Percentiles rank a stretch among this genome's conserved stretches.
Evolutionary conservation across 768 basidiomycete genomes (phyloP).

Genomic region (Mrakia hoshinonis): DNA sequence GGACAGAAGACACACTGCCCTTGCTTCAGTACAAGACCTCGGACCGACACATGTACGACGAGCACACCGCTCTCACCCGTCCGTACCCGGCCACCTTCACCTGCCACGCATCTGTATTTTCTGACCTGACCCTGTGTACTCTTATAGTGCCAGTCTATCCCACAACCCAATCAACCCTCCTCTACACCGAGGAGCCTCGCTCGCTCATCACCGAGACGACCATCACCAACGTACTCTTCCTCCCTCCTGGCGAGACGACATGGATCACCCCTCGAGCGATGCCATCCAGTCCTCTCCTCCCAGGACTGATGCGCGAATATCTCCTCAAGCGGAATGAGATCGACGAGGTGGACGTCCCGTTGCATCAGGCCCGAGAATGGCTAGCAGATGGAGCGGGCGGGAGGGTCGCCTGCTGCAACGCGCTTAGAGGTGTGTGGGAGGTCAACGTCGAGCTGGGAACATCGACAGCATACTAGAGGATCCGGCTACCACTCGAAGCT

Average conservation of each 20-base stretch:
- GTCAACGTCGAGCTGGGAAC: neutral
- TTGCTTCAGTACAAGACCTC: slow-evolving; percentile 12
- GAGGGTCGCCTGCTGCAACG: slow-evolving; percentile 15
- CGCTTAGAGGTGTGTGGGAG: slow-evolving; percentile 23
- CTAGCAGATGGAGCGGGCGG: slow-evolving; percentile 1
- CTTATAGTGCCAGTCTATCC: neutral
- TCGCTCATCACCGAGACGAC: slow-evolving; percentile 18
- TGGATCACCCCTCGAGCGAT: slow-evolving; percentile 19
- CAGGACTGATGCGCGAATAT: slow-evolving; percentile 6
- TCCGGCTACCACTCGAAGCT: neutral
- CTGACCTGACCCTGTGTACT: neutral
- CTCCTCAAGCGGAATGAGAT: neutral
- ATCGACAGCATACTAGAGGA: neutral
- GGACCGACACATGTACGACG: slow-evolving; percentile 14
- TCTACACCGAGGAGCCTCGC: neutral
- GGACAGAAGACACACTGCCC: neutral
- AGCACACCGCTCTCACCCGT: neutral
- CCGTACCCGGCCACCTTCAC: neutral
- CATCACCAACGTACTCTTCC: slow-evolving; percentile 24
- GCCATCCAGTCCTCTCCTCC: slow-evolving; percentile 1
- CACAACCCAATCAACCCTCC: slow-evolving; percentile 8
- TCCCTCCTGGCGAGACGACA: neutral
- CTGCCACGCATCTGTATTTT: neutral
- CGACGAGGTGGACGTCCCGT: neutral
- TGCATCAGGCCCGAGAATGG: slow-evolving; percentile 8